Evolutionary conservation across 2,329 filamentous ascomycete species (phyloP), one percentile per base, ranked within the genome.

Genomic region (Fusarium sambucinum): DNA sequence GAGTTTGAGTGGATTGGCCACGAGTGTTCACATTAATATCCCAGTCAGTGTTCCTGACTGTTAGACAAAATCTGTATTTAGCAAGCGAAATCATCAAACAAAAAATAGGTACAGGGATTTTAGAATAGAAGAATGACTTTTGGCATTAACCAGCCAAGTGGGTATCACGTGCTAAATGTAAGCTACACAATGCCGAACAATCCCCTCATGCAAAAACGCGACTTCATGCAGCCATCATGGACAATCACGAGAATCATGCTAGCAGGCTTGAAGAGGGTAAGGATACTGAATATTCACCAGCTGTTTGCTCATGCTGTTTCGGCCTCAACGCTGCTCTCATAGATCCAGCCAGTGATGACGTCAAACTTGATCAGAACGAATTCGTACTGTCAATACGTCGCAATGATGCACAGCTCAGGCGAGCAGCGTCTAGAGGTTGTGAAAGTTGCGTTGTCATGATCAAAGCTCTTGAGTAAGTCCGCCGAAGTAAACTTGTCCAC

Each of bases 31-130:
- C 11, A 72, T 85, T 23, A 77, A 84, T 59, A 85, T 85, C 41
- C 83, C 83, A 7, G 83, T 85, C 50, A 85, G 83, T 63, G 83
- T 85, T 30, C 83, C 83, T n/a, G 83, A 84, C 66, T 85, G 83
- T 51, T 85, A 70, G 52, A 40, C 21, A n/a, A 44, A 4, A 21
- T 44, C 54, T 51, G 32, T 51, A 29, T 42, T 38, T 21, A 52
- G 60, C 50, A 50, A 56, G 47, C 47, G 13, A 40, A 51, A 27
- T 56, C 47, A 55, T 56, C 16, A 42, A 48, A 48, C 29, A 41
- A 50, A 68, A 68, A 44, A 40, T 19, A 29, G 41, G 30, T 35
- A 33, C 23, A 23, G 27, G n/a, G 14, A 29, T 64, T 52, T 32
- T 64, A 65, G 46, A 65, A 41, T 41, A 48, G 41, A 64, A 41